Conservation (phyloP, 2,329 filamentous ascomycete genomes). For the Xylariaceae sp. region DNA sequence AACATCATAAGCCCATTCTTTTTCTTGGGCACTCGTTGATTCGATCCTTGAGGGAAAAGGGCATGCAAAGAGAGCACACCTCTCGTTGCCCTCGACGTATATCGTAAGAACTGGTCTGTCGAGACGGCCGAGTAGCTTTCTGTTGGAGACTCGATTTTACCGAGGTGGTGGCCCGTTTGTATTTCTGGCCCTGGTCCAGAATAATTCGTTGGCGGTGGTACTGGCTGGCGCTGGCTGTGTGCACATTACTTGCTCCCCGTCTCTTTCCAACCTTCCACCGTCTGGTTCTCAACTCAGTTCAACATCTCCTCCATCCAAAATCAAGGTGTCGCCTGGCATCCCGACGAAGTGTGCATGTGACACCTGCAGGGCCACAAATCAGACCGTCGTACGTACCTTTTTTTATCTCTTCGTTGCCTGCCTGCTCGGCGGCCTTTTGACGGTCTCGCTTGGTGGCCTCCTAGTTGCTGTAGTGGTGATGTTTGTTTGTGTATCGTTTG, state of each 20-base stretch:
- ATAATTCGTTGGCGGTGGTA: background rate
- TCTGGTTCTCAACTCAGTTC: background rate
- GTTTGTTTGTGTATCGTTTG: too few relatives aligned
- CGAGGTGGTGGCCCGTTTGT: background rate
- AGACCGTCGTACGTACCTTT: conserved; percentile 12
- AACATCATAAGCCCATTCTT: conserved; percentile 21
- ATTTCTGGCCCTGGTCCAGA: background rate
- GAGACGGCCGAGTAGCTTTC: background rate
- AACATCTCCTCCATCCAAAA: conserved; percentile 6
- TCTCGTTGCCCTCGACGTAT: background rate
- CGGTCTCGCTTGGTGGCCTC: too few relatives aligned
- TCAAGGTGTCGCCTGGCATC: conserved; percentile 3
- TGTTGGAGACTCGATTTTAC: background rate
- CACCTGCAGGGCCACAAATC: conserved; percentile 7
- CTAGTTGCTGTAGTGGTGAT: too few relatives aligned
- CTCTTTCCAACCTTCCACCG: background rate
- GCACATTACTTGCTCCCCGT: background rate
- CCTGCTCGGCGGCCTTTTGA: too few relatives aligned
- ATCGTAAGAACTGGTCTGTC: background rate
- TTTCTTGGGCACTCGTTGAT: conserved; percentile 6
- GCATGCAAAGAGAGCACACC: conserved; percentile 7
- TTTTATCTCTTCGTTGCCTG: conserved; percentile 2
- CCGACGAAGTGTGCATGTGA: conserved; percentile 8
- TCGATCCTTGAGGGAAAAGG: too few relatives aligned
- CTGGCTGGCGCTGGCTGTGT: background rate